A percentile compares a stretch with the other conserved stretches of the same genome.
Evolutionary conservation across 805 yeast species (phyloP).

Genomic region (Zygosaccharomyces bailii): DNA sequence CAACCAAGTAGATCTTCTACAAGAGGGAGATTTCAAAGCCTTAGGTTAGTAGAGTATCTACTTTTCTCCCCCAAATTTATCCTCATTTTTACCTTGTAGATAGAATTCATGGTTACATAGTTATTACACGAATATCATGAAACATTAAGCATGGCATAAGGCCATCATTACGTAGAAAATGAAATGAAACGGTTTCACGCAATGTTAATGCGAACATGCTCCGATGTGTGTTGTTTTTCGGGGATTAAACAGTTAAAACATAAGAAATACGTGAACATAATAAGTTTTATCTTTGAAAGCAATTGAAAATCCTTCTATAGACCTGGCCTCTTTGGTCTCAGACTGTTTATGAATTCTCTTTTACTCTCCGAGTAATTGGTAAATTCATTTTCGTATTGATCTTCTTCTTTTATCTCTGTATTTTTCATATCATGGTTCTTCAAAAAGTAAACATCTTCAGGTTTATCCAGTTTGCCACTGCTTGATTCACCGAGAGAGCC

Average conservation of each 20-base stretch:
- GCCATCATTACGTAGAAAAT: background rate
- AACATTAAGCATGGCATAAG: background rate
- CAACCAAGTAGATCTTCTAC: conserved; percentile 45
- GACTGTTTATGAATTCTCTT: conserved; percentile 40
- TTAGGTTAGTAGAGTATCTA: conserved; percentile 9
- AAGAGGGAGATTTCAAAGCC: conserved; percentile 42
- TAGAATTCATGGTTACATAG: conserved; percentile 5
- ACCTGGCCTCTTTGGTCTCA: conserved; percentile 37
- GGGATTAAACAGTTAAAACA: background rate
- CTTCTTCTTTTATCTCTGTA: conserved; percentile 40
- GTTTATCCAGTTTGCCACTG: conserved; percentile 12
- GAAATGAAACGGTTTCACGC: no score
- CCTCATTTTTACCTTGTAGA: conserved; percentile 11
- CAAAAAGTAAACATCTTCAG: conserved; percentile 27
- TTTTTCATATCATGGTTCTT: conserved; percentile 35
- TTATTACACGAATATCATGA: background rate
- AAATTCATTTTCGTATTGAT: conserved; percentile 45
- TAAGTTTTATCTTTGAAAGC: background rate
- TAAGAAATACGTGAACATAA: background rate
- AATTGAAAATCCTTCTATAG: background rate
- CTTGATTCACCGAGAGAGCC: conserved; percentile 4
- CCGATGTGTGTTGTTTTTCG: background rate
- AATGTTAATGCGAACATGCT: background rate
- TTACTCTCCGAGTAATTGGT: conserved; percentile 45
- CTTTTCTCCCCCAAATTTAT: background rate